Evolutionary conservation across 768 basidiomycete genomes (phyloP).

Genomic region (Boletellus ananas): DNA sequence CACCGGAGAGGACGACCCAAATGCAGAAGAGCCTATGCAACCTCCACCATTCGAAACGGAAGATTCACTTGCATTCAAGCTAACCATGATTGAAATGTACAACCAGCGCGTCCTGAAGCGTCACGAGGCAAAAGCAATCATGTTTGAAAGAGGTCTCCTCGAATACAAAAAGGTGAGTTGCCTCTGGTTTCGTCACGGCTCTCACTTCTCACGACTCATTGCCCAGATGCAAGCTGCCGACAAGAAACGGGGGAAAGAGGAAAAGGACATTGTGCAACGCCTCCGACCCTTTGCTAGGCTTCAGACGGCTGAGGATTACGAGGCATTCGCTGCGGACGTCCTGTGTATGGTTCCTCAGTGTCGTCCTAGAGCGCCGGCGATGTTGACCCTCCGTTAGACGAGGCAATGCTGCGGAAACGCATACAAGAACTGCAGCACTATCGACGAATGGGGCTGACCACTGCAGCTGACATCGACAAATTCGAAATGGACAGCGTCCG

Average conservation of each 20-base stretch:
- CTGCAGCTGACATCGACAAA: conserved; percentile 85
- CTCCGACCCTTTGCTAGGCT: conserved; percentile 87
- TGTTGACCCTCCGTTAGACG: conserved; percentile 51
- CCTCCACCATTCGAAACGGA: conserved; percentile 81
- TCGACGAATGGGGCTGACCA: conserved; percentile 79
- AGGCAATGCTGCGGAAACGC: conserved; percentile 78
- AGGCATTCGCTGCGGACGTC: conserved; percentile 81
- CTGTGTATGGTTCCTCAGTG: conserved; percentile 58
- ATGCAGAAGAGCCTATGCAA: conserved; percentile 59
- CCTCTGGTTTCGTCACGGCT: too few relatives aligned
- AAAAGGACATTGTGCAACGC: conserved; percentile 85
- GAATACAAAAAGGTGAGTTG: conserved; percentile 87
- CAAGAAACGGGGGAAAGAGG: conserved; percentile 87
- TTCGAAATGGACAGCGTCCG: conserved; percentile 74
- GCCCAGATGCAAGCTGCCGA: conserved; percentile 83
- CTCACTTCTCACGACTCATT: conserved; percentile 1
- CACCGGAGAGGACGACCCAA: conserved; percentile 54
- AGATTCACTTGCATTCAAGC: conserved; percentile 83
- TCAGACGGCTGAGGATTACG: conserved; percentile 90
- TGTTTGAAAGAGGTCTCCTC: conserved; percentile 87
- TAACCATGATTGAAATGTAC: conserved; percentile 88
- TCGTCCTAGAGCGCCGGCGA: not conserved
- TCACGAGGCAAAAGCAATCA: conserved; percentile 77
- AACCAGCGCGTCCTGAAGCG: conserved; percentile 84
- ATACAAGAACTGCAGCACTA: conserved; percentile 92